phyloP scores from a whole-genome alignment of 179 eudicot species.

The Carnegiea gigantea region DNA sequence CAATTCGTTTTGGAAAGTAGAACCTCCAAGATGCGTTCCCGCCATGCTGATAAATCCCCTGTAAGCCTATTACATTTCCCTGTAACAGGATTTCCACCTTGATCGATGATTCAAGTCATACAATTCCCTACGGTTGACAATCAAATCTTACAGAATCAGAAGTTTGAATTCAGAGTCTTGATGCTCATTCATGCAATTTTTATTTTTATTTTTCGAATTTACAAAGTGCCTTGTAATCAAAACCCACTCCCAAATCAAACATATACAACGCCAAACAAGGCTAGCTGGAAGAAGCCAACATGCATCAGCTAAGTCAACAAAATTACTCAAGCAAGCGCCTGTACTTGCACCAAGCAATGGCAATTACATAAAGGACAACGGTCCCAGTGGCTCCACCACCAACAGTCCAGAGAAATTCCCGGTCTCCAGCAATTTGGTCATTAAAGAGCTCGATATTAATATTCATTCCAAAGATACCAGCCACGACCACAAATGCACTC shows the following conservation, averaged over 20 bases:
- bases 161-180: neutral
- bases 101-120: too few species aligned
- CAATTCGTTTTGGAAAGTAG: too few species aligned
- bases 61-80: too few species aligned
- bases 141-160: neutral
- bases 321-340: conserved; percentile 73
- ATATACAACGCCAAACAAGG: conserved; percentile 15
- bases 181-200: neutral
- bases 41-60: too few species aligned
- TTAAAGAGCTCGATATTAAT: conserved; percentile 66
- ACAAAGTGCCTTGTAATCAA: neutral
- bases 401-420: conserved; percentile 79
- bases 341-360: conserved; percentile 92
- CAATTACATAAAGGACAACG: conserved; percentile 68
- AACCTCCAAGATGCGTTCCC: too few species aligned
- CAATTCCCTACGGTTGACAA: neutral
- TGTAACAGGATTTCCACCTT: too few species aligned
- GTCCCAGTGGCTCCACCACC: conserved; percentile 77
- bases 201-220: neutral
- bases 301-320: neutral
- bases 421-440: conserved; percentile 37
- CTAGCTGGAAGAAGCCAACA: neutral
- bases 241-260: neutral
- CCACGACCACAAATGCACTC: conserved; percentile 89
- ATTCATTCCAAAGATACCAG: conserved; percentile 94